Conservation (phyloP, 345 rosid species). For the Eucalyptus pumila region DNA sequence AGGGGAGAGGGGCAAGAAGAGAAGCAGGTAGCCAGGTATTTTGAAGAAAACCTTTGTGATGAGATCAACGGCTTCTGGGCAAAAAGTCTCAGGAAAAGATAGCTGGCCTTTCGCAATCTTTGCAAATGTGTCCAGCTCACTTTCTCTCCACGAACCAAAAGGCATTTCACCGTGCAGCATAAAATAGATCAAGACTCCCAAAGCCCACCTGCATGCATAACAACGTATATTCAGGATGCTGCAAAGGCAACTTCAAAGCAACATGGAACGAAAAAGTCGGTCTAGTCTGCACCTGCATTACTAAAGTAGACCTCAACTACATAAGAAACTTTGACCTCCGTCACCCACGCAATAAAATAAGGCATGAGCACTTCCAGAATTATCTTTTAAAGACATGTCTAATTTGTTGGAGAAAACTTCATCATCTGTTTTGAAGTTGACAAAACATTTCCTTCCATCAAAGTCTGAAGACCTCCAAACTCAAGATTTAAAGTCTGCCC, state of each 20-base stretch:
- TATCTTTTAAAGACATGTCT: background rate
- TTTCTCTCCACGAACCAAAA: slow-evolving; percentile 80
- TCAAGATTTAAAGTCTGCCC: no score
- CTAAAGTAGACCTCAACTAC: background rate
- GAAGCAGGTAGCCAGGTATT: background rate
- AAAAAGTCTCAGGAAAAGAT: slow-evolving; percentile 35
- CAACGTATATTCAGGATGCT: background rate
- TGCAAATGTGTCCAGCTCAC: slow-evolving; percentile 59
- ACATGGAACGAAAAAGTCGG: background rate
- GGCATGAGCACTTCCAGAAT: background rate
- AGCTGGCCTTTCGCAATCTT: slow-evolving; percentile 78
- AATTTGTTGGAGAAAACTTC: background rate
- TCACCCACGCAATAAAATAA: background rate
- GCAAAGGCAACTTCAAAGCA: background rate
- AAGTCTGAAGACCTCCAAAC: no score
- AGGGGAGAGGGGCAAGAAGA: background rate
- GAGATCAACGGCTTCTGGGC: slow-evolving; percentile 62
- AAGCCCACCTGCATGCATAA: slow-evolving; percentile 60
- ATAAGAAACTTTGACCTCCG: background rate
- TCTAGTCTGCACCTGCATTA: background rate
- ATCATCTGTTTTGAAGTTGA: no score
- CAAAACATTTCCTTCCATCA: no score
- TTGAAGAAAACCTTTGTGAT: slow-evolving; percentile 45
- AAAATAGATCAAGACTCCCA: slow-evolving; percentile 76
- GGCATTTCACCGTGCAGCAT: slow-evolving; percentile 81